phyloP scores from a whole-genome alignment of 83 land plant genomes.

The Larix sibirica region DNA sequence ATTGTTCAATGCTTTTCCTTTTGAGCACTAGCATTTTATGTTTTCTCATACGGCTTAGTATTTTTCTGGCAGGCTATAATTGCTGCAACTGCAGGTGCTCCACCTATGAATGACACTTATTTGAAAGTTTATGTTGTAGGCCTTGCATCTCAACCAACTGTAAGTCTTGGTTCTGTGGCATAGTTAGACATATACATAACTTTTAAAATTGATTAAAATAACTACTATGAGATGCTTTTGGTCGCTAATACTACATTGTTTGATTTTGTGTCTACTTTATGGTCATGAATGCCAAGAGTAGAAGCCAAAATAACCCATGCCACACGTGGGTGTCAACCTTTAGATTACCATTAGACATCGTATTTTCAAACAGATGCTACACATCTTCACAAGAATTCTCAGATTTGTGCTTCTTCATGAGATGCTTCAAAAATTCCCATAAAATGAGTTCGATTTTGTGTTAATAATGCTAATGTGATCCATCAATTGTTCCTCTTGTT shows the following conservation, averaged over 20 bases:
- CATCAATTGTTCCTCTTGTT: too few relatives aligned
- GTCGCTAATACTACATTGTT: background rate
- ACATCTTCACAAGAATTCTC: too few relatives aligned
- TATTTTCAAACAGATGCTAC: too few relatives aligned
- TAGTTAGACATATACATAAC: background rate
- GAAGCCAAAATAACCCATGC: too few relatives aligned
- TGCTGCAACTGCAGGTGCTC: slow-evolving; percentile 22
- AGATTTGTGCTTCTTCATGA: too few relatives aligned
- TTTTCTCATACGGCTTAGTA: background rate
- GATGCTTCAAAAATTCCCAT: too few relatives aligned
- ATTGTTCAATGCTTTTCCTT: background rate
- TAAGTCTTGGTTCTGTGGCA: slow-evolving; percentile 16
- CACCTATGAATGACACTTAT: slow-evolving; percentile 23
- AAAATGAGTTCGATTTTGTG: too few relatives aligned
- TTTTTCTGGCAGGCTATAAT: slow-evolving; percentile 25
- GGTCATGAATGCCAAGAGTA: too few relatives aligned
- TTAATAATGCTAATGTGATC: too few relatives aligned
- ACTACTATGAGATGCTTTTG: background rate
- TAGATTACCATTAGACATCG: too few relatives aligned
- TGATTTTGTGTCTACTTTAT: too few relatives aligned
- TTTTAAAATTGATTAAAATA: background rate
- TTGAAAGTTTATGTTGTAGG: slow-evolving; percentile 21
- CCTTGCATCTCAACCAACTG: slow-evolving; percentile 21
- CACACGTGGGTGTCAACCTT: too few relatives aligned
- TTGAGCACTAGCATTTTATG: background rate